phyloP scores from a whole-genome alignment of 2,329 filamentous ascomycete genomes.

The Aspergillus unguis region DNA sequence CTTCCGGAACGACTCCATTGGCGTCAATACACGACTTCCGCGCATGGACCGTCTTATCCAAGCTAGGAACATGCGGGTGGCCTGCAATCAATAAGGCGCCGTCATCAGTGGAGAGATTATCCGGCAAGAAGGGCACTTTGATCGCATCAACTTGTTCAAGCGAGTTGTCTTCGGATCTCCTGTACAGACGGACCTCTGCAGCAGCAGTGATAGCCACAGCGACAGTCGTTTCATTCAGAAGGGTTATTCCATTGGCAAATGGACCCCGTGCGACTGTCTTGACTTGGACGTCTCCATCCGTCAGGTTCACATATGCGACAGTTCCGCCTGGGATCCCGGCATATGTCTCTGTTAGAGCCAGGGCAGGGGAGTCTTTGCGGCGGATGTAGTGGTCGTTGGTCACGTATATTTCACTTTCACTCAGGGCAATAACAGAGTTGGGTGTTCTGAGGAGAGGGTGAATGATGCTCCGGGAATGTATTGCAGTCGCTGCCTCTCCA shows the following conservation, averaged over 20 bases:
- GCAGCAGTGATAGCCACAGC: slow-evolving; percentile 12
- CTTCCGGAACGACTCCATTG: background rate
- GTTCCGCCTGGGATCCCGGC: slow-evolving; percentile 8
- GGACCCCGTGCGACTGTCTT: slow-evolving; percentile 13
- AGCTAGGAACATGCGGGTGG: slow-evolving; percentile 12
- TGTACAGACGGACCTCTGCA: slow-evolving; percentile 7
- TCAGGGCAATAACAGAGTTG: slow-evolving; percentile 14
- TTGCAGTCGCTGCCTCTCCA: background rate
- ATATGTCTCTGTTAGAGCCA: slow-evolving; percentile 14
- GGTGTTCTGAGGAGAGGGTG: slow-evolving; percentile 12
- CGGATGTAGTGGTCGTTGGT: slow-evolving; percentile 18
- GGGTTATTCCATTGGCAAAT: slow-evolving; percentile 15
- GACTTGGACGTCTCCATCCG: background rate
- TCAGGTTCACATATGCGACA: slow-evolving; percentile 12
- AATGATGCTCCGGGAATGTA: slow-evolving; percentile 4
- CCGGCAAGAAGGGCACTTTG: slow-evolving; percentile 12
- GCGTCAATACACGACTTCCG: slow-evolving; percentile 4
- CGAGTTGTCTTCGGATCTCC: background rate
- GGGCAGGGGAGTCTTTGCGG: background rate
- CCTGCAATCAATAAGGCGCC: slow-evolving; percentile 16
- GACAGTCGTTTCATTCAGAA: slow-evolving; percentile 12
- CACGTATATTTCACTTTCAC: slow-evolving; percentile 13
- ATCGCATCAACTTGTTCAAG: slow-evolving; percentile 1
- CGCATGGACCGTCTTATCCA: slow-evolving; percentile 3
- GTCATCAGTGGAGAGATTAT: slow-evolving; percentile 14